Base-by-base conservation (phyloP, 2,329 filamentous ascomycete species). In the Arachnomyces sp. region DNA sequence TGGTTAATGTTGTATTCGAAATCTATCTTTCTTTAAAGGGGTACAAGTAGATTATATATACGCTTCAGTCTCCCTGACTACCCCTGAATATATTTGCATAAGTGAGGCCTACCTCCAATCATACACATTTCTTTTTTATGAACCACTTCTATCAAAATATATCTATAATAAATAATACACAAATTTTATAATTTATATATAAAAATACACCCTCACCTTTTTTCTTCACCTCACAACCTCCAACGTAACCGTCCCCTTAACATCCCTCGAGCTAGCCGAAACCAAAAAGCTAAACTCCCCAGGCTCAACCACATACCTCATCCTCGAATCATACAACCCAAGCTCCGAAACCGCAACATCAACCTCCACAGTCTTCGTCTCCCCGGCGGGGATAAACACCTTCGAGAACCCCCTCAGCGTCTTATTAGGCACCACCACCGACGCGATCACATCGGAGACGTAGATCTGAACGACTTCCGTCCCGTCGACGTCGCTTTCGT, bases 1-100 rank as follows among this genome's bases (percentile, higher is more conserved):
- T 93, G 55, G 84, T 93, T 42, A 92, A 78, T 8, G 93, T 86
- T 0, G 90, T 89, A 60, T 95, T 95, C 32, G 73, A 77, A n/a
- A n/a, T n/a, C n/a, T n/a, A n/a, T n/a, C n/a, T n/a, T n/a, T n/a
- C n/a, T n/a, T n/a, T n/a, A n/a, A n/a, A n/a, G n/a, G n/a, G n/a
- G n/a, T n/a, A n/a, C n/a, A n/a, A n/a, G n/a, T n/a, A n/a, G n/a
- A n/a, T n/a, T n/a, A n/a, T n/a, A 25, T 25, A 25, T 25, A 25
- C 21, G 21, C 21, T n/a, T n/a, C n/a, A n/a, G n/a, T n/a, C n/a
- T n/a, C n/a, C n/a, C n/a, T n/a, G n/a, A n/a, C n/a, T n/a, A n/a
- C n/a, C n/a, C n/a, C n/a, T n/a, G n/a, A n/a, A n/a, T n/a, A n/a
- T n/a, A n/a, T n/a, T n/a, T n/a, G n/a, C n/a, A n/a, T n/a, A n/a